These are phyloP conservation scores for Trichocladium antarcticum DNA, from an alignment of 495 filamentous ascomycete species.

Conservation along the genomic window DNA sequence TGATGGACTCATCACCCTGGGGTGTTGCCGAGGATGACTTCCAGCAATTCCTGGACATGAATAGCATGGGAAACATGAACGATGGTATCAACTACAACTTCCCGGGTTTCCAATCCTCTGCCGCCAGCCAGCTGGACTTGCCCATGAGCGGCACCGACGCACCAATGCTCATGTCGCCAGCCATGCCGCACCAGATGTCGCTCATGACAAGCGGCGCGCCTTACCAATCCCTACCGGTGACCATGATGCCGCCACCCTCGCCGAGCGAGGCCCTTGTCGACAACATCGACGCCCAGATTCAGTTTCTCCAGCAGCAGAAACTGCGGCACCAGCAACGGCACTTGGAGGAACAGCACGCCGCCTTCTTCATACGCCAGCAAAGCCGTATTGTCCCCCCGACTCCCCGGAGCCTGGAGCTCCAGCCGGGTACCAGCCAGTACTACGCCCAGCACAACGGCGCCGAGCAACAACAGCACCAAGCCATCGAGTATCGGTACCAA, in stretches of 20 bases:
- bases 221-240: constrained; percentile 33
- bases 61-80: constrained; percentile 34
- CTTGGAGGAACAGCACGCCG: constrained; percentile 45
- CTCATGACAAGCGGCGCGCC: constrained; percentile 34
- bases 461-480: constrained; percentile 50
- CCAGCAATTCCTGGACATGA: constrained; percentile 46
- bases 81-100: constrained; percentile 42
- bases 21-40: constrained; percentile 43
- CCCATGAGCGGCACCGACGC: constrained; percentile 39
- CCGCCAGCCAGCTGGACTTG: constrained; percentile 33
- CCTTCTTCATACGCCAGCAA: constrained; percentile 43
- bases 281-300: constrained; percentile 49
- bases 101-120: constrained; percentile 33
- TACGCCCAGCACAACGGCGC: constrained; percentile 28
- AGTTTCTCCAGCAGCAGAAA: constrained; percentile 52
- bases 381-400: constrained; percentile 73
- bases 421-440: constrained; percentile 52
- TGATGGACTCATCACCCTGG: constrained; percentile 41
- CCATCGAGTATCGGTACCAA: constrained; percentile 61
- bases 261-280: constrained; percentile 37
- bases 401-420: constrained; percentile 84
- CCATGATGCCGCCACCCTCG: constrained; percentile 33
- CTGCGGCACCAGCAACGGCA: constrained; percentile 42
- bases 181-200: constrained; percentile 34
- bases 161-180: constrained; percentile 31